A percentile compares a stretch with the other conserved stretches of the same genome.
Evolutionary conservation across 192 early-diverging fungal genomes (phyloP).

Genomic region (Podila epicladia): DNA sequence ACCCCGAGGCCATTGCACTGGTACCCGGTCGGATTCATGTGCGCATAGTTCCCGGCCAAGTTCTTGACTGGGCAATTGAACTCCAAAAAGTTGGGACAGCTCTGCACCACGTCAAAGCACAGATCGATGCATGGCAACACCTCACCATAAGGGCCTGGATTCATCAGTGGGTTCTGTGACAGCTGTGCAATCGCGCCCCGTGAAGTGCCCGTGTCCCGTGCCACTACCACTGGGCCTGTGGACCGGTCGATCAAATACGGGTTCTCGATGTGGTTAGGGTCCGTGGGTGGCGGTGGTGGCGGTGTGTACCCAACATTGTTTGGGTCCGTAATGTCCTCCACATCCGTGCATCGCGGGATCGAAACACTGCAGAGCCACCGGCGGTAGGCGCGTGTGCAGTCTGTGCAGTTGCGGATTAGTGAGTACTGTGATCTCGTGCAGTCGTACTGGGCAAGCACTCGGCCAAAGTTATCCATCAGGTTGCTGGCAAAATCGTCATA

Average conservation of each 20-base stretch:
- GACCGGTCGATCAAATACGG: constrained; percentile 41
- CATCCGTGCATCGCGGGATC: constrained; percentile 64
- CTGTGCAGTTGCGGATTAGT: constrained; percentile 62
- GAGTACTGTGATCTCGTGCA: constrained; percentile 64
- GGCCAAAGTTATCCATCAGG: constrained; percentile 57
- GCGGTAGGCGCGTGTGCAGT: constrained; percentile 63
- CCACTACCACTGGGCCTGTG: constrained; percentile 22
- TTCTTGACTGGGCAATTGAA: constrained; percentile 62
- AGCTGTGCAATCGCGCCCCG: constrained; percentile 23
- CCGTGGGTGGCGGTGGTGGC: neutral
- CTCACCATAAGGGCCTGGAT: constrained; percentile 57
- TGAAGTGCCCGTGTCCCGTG: constrained; percentile 15
- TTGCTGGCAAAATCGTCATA: constrained; percentile 57
- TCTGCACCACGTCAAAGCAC: constrained; percentile 65
- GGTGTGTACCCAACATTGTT: constrained; percentile 25
- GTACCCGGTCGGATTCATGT: constrained; percentile 33
- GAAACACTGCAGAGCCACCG: constrained; percentile 64
- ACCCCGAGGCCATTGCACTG: constrained; percentile 44
- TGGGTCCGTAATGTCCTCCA: constrained; percentile 24
- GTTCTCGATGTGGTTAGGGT: constrained; percentile 10
- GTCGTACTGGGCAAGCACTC: constrained; percentile 59
- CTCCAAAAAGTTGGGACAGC: constrained; percentile 63
- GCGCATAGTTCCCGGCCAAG: constrained; percentile 47
- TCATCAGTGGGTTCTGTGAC: constrained; percentile 36
- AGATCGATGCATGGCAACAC: constrained; percentile 66